A percentile compares a stretch with the other conserved stretches of the same genome.
Evolutionary conservation across 768 basidiomycete genomes (phyloP).

Genomic region (Boletus rufocinnamomeus): DNA sequence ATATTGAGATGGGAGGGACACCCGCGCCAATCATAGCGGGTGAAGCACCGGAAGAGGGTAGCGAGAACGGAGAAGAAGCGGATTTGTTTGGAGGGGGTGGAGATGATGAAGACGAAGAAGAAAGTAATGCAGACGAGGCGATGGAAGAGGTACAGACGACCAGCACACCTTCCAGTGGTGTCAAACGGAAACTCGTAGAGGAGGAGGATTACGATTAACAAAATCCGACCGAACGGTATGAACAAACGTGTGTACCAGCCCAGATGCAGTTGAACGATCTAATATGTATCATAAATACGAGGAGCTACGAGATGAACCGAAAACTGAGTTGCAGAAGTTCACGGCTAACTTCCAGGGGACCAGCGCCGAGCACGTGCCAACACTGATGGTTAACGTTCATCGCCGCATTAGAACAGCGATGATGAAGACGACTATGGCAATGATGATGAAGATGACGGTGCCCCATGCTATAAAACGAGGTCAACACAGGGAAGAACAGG

Average conservation of each 20-base stretch:
- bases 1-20: conserved; percentile 54
- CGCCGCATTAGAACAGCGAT: conserved; percentile 44
- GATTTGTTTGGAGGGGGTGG: conserved; percentile 75
- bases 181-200: conserved; percentile 79
- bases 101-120: conserved; percentile 69
- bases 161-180: conserved; percentile 56
- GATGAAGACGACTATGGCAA: conserved; percentile 46
- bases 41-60: conserved; percentile 58
- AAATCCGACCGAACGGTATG: conserved; percentile 1
- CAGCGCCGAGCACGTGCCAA: not conserved
- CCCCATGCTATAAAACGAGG: conserved; percentile 41
- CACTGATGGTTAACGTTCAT: conserved; percentile 2
- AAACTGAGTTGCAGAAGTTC: not conserved
- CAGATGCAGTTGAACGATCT: conserved; percentile 19
- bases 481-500: conserved; percentile 28
- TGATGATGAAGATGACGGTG: conserved; percentile 40
- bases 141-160: conserved; percentile 77
- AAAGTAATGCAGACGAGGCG: conserved; percentile 53
- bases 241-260: conserved; percentile 4
- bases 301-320: conserved; percentile 1
- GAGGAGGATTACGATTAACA: conserved; percentile 82
- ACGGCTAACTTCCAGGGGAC: not conserved
- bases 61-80: conserved; percentile 71
- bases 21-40: conserved; percentile 36
- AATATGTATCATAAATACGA: conserved; percentile 35